These are phyloP conservation scores for Cryphonectria radicalis DNA, from an alignment of 2,329 filamentous ascomycete species.

Conservation along the genomic window DNA sequence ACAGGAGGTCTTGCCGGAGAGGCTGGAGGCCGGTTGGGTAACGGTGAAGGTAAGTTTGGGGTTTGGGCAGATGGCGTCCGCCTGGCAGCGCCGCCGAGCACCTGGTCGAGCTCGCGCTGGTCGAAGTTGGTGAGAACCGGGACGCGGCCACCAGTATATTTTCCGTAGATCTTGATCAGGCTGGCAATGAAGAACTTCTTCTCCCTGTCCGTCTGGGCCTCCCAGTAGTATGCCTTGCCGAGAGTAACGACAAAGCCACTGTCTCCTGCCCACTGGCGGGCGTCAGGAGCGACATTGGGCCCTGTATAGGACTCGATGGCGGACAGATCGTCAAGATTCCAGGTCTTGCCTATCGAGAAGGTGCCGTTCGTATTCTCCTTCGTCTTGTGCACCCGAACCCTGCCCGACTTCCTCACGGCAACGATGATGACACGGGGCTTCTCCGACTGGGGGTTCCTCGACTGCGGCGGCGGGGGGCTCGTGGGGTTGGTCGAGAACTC, in stretches of 20 bases:
- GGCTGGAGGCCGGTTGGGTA: conserved; percentile 16
- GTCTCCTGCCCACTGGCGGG: conserved; percentile 78
- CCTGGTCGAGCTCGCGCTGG: conserved; percentile 73
- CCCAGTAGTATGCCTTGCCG: conserved; percentile 96
- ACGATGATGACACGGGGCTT: conserved; percentile 93
- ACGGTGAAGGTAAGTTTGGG: conserved; percentile 30
- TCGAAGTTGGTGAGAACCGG: conserved; percentile 86
- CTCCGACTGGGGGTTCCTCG: conserved; percentile 71
- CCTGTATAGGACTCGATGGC: conserved; percentile 82
- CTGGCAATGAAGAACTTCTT: conserved; percentile 99
- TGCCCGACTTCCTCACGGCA: conserved; percentile 87
- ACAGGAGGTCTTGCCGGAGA: conserved; percentile 35
- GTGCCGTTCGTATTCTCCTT: conserved; percentile 92
- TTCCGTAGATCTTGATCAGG: conserved; percentile 92
- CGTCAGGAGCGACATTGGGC: conserved; percentile 57
- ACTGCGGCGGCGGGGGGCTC: conserved; percentile 79
- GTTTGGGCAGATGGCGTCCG: conserved; percentile 43
- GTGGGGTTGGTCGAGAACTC: conserved; percentile 87
- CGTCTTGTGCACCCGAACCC: conserved; percentile 95
- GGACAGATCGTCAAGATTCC: conserved; percentile 89
- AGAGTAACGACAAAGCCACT: conserved; percentile 87
- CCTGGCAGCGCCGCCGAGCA: conserved; percentile 62
- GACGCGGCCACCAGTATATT: conserved; percentile 86
- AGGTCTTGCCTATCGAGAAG: conserved; percentile 98
- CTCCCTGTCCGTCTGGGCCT: conserved; percentile 90